These are phyloP conservation scores for Epichloe hybrida DNA, from an alignment of 2,329 filamentous ascomycete genomes.

Conservation along the genomic window DNA sequence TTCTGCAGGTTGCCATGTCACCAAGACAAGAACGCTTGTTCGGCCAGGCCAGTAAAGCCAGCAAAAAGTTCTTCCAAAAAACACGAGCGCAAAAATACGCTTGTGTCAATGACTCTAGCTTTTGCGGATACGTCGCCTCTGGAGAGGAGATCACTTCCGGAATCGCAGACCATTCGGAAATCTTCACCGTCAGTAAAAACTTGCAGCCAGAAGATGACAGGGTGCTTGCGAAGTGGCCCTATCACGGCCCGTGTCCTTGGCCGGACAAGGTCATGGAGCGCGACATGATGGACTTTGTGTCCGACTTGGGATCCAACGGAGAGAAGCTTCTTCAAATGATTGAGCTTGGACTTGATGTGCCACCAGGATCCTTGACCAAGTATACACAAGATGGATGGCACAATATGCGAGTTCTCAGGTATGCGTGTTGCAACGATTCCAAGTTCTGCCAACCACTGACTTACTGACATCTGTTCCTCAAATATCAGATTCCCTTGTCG, in stretches of 20 bases:
- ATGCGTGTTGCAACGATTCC: not conserved
- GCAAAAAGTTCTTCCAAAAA: conserved; percentile 26
- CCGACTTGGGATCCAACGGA: conserved; percentile 25
- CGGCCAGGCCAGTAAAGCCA: conserved; percentile 22
- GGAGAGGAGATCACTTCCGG: conserved; percentile 35
- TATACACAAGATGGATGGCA: conserved; percentile 37
- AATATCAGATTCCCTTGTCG: conserved; percentile 17
- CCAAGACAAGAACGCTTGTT: conserved; percentile 21
- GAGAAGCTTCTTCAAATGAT: conserved; percentile 32
- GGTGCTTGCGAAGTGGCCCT: conserved; percentile 30
- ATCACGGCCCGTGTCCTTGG: conserved; percentile 36
- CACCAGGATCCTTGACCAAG: conserved; percentile 24
- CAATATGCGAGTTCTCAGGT: conserved; percentile 34
- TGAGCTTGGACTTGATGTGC: conserved; percentile 29
- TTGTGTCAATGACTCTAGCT: conserved; percentile 31
- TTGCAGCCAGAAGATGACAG: conserved; percentile 23
- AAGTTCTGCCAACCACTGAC: not conserved
- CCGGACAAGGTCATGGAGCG: conserved; percentile 27
- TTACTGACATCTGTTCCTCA: not conserved
- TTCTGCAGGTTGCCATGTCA: conserved; percentile 31
- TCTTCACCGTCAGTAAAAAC: conserved; percentile 39
- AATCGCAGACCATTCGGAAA: conserved; percentile 37
- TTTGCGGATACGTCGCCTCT: conserved; percentile 34
- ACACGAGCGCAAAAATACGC: conserved; percentile 23
- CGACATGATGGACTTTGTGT: conserved; percentile 27